Conservation (phyloP, 2,329 filamentous ascomycete species). For the Hymenoscyphus linearis region DNA sequence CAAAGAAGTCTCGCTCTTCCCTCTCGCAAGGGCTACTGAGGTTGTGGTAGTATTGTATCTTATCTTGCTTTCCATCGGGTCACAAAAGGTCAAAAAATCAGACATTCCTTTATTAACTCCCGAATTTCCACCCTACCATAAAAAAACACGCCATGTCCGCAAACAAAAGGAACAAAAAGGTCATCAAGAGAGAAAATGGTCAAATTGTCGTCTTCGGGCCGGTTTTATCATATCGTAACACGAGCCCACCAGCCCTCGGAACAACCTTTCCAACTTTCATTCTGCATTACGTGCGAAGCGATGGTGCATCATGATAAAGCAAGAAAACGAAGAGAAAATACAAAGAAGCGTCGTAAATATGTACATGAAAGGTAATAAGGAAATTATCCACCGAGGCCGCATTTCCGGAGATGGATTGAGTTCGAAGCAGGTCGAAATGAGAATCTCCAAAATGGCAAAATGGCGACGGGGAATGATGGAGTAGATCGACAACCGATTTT, state of each 20-base stretch:
- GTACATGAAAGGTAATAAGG: neutral
- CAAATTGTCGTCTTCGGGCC: neutral
- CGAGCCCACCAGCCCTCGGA: neutral
- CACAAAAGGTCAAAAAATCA: no score
- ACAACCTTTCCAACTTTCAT: neutral
- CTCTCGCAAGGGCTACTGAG: no score
- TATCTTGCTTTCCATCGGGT: no score
- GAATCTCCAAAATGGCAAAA: neutral
- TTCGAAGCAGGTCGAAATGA: neutral
- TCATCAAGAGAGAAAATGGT: neutral
- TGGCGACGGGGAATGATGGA: neutral
- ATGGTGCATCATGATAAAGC: neutral
- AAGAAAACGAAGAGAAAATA: neutral
- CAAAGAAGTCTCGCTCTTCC: no score
- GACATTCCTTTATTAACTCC: neutral
- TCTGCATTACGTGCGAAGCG: neutral
- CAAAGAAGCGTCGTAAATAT: neutral
- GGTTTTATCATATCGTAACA: neutral
- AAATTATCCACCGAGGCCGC: neutral
- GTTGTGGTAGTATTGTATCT: no score
- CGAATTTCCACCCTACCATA: no score
- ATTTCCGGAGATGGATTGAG: neutral
- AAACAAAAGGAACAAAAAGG: no score
- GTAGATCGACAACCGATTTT: neutral
- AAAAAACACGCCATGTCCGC: no score